Base-by-base conservation (phyloP, 352 stramenopile species). In the Pythium brachiatum region DNA sequence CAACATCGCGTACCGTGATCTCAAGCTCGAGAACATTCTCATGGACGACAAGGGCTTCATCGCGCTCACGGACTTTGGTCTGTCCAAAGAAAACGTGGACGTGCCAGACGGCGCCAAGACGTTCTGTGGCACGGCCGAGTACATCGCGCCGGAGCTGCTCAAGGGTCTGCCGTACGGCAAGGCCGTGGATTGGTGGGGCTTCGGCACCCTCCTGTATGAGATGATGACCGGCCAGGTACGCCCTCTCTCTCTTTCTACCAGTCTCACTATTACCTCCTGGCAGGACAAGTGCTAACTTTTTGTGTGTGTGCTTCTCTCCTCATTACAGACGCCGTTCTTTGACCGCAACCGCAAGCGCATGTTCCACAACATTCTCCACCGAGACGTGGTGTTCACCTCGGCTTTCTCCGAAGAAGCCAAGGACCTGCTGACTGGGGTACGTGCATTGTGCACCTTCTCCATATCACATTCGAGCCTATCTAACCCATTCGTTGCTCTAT, bases 11-110 rank as follows among this genome's bases (percentile, higher is more conserved):
- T 97, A 97, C 71, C 85, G 93, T 64, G 93, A 98, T 68, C 67
- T 98, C n/a, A 98, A 98, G 79, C 80, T 97, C 13, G 93, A 98
- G 65, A 98, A 98, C 75, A 94, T 98, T 61, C 65, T 98, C 21
- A 96, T 98, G 88, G 93, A 98, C 62, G 84, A 94, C 64, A 89
- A 96, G 72, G 92, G 93, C 8, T 97, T 98, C 64, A 94, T 98
- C 53, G 81, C 89, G 12, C 74, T 97, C 15, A 97, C 91, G 44
- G 90, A 98, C 65, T 97, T 98, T 55, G 93, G 93, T 31, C 70
- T 98, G 3, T 96, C 90, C 9, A 98, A 98, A 69, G 84, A 96
- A 60, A 92, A 95, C 56, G 87, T 98, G 2, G 79, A 97, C 47
- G 75, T 91, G 44, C 82, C 84, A 13, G 79, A 96, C 58, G 83